Base-by-base conservation (phyloP, 768 basidiomycete species). In the Tricholoma terreum region DNA sequence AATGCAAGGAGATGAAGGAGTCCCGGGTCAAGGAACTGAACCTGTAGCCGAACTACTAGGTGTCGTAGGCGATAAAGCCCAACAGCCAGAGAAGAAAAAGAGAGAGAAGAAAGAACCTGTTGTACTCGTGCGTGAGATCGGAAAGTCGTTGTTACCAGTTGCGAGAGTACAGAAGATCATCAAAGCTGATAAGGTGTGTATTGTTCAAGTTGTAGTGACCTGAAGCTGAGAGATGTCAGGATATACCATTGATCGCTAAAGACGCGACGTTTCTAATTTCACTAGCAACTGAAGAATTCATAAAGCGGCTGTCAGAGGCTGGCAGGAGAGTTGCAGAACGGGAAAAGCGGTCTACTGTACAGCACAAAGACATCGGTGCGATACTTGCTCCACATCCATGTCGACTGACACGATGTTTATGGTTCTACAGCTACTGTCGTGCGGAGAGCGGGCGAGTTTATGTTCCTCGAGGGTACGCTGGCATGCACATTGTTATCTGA, bases 271-370 rank as follows among this genome's bases (percentile, higher is more conserved):
- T 92, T 62, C 71, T 93, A 59, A 86, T 95, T 46, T 84, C 90
- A 19, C 74, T 92, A 24, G 92, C 92, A 5, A 87, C 94, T 55
- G 94, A 96, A 71, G 88, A 92, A 69, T 95, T 96, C 61, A 87
- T 95, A 52, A 85, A 83, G 68, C 80, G 85, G 50, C 73, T 95
- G 27, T 80, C 82, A 31, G 83, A 87, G 55, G 87, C 90, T 6
- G 83, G 82, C n/a, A 85, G 89, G 60, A 80, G 75, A 52, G 79
- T 84, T 12, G 90, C 93, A 5, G 79, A 82, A 56, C 74, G 83
- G 52, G 91, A 94, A 59, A 87, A 84, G 61, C 75, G 93, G 58
- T 70, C 83, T 27, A 93, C 85, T 0, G 82, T 94, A 15, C 90
- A 91, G 67, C 81, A 89, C 61, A 84, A 81, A 59, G 93, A 96